Evolutionary conservation across 2,329 filamentous ascomycete genomes (phyloP).

Genomic region (Colletotrichum melonis): DNA sequence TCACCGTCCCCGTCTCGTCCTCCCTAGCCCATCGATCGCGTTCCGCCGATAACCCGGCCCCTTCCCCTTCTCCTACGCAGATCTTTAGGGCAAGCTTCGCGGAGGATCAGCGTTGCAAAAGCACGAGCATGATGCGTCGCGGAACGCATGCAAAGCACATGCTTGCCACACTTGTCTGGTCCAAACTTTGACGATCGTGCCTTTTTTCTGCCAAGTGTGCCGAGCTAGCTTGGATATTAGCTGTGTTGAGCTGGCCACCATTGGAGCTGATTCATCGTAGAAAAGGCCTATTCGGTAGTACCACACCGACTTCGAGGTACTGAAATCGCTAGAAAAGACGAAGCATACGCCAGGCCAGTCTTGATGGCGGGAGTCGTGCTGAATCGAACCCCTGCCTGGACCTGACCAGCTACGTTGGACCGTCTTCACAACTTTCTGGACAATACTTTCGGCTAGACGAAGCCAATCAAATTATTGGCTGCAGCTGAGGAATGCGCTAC

Average conservation of each 20-base stretch:
- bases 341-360: not conserved
- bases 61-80: not conserved
- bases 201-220: not conserved
- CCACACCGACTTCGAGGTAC: not conserved
- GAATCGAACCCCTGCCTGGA: not conserved
- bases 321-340: not conserved
- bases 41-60: constrained; percentile 5
- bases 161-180: constrained; percentile 3
- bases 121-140: constrained; percentile 1
- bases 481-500: not conserved
- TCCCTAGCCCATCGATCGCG: not conserved
- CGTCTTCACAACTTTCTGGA: not conserved
- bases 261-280: not conserved
- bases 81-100: constrained; percentile 24
- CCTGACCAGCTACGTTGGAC: not conserved
- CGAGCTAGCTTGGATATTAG: not conserved
- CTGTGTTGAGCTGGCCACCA: not conserved
- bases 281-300: not conserved
- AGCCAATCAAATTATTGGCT: not conserved
- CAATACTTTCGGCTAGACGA: not conserved
- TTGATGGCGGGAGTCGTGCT: not conserved
- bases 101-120: constrained; percentile 21
- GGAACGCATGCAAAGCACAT: constrained; percentile 27
- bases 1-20: not conserved
- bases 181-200: constrained; percentile 4